Conservation (phyloP, 768 basidiomycete species). For the Collybiopsis confluens region DNA sequence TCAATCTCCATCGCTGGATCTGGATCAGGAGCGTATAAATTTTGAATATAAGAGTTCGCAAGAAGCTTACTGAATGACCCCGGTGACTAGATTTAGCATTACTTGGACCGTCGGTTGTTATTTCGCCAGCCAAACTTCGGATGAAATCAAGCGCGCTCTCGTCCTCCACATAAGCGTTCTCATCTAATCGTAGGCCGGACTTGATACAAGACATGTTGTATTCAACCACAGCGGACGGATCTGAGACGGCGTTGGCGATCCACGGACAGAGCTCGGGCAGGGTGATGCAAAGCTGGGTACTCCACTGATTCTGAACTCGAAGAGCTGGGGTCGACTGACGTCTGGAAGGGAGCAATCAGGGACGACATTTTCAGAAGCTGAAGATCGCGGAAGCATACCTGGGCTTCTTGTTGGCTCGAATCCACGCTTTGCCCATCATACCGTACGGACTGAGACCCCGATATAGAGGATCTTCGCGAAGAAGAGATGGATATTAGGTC, state of each 20-base stretch:
- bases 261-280: no score
- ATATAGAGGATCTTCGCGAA: background rate
- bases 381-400: background rate
- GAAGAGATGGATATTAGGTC: slow-evolving; percentile 1
- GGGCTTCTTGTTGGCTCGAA: background rate
- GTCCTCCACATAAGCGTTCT: background rate
- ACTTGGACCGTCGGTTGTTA: background rate
- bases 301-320: no score
- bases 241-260: no score
- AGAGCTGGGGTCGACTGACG: no score
- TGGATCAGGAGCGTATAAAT: slow-evolving; percentile 91
- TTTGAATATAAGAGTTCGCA: slow-evolving; percentile 94
- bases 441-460: background rate
- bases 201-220: background rate
- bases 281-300: no score
- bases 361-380: background rate
- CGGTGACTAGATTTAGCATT: no score
- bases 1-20: slow-evolving; percentile 91
- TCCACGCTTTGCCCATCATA: background rate
- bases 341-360: no score
- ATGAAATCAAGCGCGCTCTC: background rate
- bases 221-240: background rate
- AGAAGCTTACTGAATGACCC: slow-evolving; percentile 25
- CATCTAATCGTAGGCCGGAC: background rate
- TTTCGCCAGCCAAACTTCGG: background rate